Conservation (phyloP, 495 filamentous ascomycete genomes). For the Penicillium diatomitis region DNA sequence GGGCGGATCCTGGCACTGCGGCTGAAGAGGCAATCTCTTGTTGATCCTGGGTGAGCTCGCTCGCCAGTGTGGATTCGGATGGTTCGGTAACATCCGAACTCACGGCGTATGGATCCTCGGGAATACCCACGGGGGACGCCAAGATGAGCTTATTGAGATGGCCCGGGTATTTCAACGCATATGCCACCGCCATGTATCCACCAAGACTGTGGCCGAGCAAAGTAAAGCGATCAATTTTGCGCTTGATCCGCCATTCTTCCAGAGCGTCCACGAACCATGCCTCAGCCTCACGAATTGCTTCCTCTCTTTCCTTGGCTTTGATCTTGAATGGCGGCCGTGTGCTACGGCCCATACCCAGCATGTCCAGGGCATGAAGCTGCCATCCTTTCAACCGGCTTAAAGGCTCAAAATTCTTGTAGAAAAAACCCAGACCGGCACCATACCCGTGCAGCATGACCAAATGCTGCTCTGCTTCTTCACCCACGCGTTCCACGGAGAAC, state of each 20-base stretch:
- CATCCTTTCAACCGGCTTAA: constrained; percentile 69
- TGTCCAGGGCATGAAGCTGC: constrained; percentile 85
- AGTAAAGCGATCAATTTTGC: constrained; percentile 86
- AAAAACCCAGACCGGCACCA: constrained; percentile 90
- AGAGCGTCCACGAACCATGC: constrained; percentile 93
- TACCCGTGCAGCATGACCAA: constrained; percentile 98
- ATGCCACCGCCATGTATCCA: constrained; percentile 88
- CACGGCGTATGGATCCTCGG: constrained; percentile 89
- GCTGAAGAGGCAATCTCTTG: constrained; percentile 34
- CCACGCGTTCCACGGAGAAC: constrained; percentile 77
- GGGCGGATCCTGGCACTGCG: constrained; percentile 20
- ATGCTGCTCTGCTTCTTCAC: constrained; percentile 66
- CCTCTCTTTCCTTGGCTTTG: constrained; percentile 68
- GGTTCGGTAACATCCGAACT: constrained; percentile 73
- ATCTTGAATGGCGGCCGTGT: constrained; percentile 75
- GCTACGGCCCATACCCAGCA: constrained; percentile 91
- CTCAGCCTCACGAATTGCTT: constrained; percentile 83
- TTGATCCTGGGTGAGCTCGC: constrained; percentile 72
- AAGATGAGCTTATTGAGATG: constrained; percentile 91
- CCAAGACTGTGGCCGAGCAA: constrained; percentile 88
- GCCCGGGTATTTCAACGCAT: constrained; percentile 92
- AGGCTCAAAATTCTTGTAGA: constrained; percentile 94
- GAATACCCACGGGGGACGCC: constrained; percentile 87
- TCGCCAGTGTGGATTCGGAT: constrained; percentile 54
- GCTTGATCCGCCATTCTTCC: constrained; percentile 86